Evolutionary conservation across 345 rosid genomes (phyloP), one percentile per base, ranked within the genome.

Genomic region (Populus pruinosa): DNA sequence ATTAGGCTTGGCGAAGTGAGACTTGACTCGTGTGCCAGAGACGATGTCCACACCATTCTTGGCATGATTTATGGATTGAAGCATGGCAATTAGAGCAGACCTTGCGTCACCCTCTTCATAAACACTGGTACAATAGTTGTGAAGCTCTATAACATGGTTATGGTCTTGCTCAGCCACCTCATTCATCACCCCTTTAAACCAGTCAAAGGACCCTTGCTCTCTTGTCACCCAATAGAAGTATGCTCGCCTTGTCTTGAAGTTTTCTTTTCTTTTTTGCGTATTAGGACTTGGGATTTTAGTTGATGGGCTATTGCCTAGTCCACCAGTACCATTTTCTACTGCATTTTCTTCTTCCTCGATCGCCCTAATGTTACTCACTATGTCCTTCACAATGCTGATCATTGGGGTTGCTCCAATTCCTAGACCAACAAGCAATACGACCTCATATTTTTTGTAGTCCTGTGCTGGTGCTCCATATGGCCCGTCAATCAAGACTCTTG

Each of bases 401-500:
- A 93, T 91, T 6, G 97, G 97, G 6, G 97, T 93, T 25, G 96
- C 97, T 74, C 97, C 97, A 5, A 93, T 93, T 41, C 97, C 95
- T 27, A 93, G 84, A 47, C 93, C 97, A 14, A 93, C 94, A 0
- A 93, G 89, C 71, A 93, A 76, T 20, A 93, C 89, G 13, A 93
- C 93, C 64, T 93, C 97, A 21, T 90, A 91, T 76, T 89, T 82
- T 80, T 88, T 87, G 91, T 90, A 91, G 86, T 91, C 97, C 72
- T 93, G 96, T 64, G 97, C 97, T 70, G 97, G 94, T 66, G 96
- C 97, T 55, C 97, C 97, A 56, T 93, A 93, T 16, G 97, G 97
- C 27, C 93, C 96, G 64, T 93, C 96, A 17, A 93, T 89, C 83
- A 90, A 10, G 13, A 93, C 90, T 84, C 86, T 86, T 1, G 95